These are phyloP conservation scores for Candida ficus DNA, from an alignment of 805 yeast genomes.

Conservation along the genomic window DNA sequence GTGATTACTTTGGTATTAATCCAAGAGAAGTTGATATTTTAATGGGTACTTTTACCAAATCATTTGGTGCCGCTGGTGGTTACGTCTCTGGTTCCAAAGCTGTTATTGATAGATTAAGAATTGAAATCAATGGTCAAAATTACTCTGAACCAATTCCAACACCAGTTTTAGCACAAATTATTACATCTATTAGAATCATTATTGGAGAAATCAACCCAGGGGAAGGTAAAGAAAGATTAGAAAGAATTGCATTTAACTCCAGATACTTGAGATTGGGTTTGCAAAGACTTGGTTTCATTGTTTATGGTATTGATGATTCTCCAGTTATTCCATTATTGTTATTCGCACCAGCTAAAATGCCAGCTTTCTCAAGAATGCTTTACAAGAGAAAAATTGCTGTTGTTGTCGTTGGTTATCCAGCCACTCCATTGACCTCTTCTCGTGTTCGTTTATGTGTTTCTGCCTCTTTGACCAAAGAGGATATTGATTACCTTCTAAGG, in stretches of 20 bases:
- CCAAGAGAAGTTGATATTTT: conserved; percentile 76
- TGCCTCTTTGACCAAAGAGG: conserved; percentile 88
- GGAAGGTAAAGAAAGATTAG: conserved; percentile 86
- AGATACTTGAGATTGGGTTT: conserved; percentile 88
- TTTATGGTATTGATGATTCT: conserved; percentile 91
- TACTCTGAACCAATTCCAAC: conserved; percentile 90
- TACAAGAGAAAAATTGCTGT: conserved; percentile 80
- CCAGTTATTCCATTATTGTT: conserved; percentile 90
- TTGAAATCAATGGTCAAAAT: conserved; percentile 63
- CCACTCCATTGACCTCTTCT: conserved; percentile 85
- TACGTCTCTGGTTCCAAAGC: conserved; percentile 75
- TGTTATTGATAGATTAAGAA: conserved; percentile 68
- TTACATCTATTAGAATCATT: conserved; percentile 72
- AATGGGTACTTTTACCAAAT: conserved; percentile 97
- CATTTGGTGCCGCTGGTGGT: conserved; percentile 99
- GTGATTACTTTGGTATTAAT: conserved; percentile 83
- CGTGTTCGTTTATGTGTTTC: conserved; percentile 93
- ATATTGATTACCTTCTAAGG: conserved; percentile 73
- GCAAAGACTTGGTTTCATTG: conserved; percentile 88
- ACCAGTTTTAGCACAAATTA: conserved; percentile 84
- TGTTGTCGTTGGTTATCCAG: conserved; percentile 97
- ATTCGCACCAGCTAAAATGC: conserved; percentile 92
- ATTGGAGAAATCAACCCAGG: conserved; percentile 83
- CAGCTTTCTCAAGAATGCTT: conserved; percentile 81
- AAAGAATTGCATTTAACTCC: conserved; percentile 93